A percentile compares a stretch with the other conserved stretches of the same genome.
Evolutionary conservation across 31 red algal species (phyloP).

Genomic region (Odonthalia washingtoniensis): DNA sequence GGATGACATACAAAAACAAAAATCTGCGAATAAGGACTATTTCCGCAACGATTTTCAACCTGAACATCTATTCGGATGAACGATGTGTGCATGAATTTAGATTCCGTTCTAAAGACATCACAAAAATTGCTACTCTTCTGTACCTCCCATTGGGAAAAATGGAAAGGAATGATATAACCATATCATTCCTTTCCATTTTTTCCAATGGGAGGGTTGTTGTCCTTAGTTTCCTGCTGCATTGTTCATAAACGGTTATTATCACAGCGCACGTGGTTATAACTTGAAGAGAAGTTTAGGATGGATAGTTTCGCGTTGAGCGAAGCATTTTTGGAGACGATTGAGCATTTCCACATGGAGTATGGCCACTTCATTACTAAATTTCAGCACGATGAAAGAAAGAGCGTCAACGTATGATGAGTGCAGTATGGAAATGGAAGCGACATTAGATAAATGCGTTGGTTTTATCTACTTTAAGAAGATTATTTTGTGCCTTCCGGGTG

Average conservation of each 20-base stretch:
- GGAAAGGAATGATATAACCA: too few species aligned
- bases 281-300: slow-evolving; percentile 45
- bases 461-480: slow-evolving; percentile 30
- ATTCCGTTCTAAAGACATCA: too few species aligned
- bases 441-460: slow-evolving; percentile 41
- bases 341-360: not conserved
- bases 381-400: not conserved
- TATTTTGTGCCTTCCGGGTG: slow-evolving; percentile 9
- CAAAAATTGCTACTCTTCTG: too few species aligned
- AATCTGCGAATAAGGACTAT: too few species aligned
- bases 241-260: not conserved
- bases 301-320: not conserved
- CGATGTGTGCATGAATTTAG: too few species aligned
- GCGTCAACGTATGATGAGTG: slow-evolving; percentile 15
- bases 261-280: slow-evolving; percentile 8
- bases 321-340: slow-evolving; percentile 33
- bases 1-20: too few species aligned
- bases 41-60: too few species aligned
- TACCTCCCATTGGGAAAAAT: too few species aligned
- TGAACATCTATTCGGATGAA: too few species aligned
- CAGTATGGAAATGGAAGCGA: not conserved
- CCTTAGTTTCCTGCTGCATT: slow-evolving; percentile 22
- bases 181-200: too few species aligned
- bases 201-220: not conserved
- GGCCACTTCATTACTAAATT: too few species aligned